Conservation (phyloP, 176 grass and related monocot genomes). For the Eleusine coracana region DNA sequence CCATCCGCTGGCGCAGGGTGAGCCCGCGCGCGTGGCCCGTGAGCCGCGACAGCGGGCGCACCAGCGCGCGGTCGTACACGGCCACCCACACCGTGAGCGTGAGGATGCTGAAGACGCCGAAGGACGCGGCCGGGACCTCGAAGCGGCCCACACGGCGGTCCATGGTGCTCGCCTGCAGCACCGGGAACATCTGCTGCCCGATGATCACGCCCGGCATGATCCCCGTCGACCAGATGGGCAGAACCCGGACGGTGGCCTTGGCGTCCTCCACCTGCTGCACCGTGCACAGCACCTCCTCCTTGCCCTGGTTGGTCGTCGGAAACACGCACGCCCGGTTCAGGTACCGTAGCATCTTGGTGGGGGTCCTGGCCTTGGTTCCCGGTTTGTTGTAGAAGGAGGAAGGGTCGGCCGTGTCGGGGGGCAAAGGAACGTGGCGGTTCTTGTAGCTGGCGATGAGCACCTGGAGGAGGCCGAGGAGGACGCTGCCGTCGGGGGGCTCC, state of each 20-base stretch:
- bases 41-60: slow-evolving; percentile 48
- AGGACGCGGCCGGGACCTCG: slow-evolving; percentile 50
- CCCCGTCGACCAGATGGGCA: slow-evolving; percentile 75
- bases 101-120: slow-evolving; percentile 54
- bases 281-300: slow-evolving; percentile 46
- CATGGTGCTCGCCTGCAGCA: slow-evolving; percentile 66
- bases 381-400: slow-evolving; percentile 35
- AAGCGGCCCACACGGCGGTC: slow-evolving; percentile 41
- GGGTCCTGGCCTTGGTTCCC: slow-evolving; percentile 39
- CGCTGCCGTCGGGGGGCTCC: slow-evolving; percentile 43
- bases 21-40: slow-evolving; percentile 61
- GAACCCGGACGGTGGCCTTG: slow-evolving; percentile 62
- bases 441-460: slow-evolving; percentile 55
- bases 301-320: no score
- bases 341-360: slow-evolving; percentile 44
- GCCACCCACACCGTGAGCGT: slow-evolving; percentile 70
- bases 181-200: slow-evolving; percentile 51
- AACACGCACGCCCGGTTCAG: no score
- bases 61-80: slow-evolving; percentile 63
- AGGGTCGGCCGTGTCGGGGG: slow-evolving; percentile 30
- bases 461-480: slow-evolving; percentile 46
- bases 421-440: slow-evolving; percentile 45
- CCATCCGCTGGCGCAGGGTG: slow-evolving; percentile 65
- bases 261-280: slow-evolving; percentile 74
- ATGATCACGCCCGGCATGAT: slow-evolving; percentile 60